These are phyloP conservation scores for Tuber microsphaerosporum DNA, from an alignment of 495 filamentous ascomycete genomes.

Conservation along the genomic window DNA sequence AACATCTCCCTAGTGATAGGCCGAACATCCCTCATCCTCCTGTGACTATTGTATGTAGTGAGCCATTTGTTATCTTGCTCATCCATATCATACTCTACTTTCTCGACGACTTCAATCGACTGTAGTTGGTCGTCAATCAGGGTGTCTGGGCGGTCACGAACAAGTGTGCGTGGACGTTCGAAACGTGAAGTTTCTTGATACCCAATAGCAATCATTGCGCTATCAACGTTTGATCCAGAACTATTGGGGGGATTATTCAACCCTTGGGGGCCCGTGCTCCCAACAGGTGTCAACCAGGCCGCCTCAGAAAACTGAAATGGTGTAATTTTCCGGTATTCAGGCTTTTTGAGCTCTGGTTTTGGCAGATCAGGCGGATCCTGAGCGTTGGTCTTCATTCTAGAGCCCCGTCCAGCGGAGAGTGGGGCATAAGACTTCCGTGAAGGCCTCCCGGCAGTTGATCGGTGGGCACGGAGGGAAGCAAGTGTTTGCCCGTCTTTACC, in stretches of 20 bases:
- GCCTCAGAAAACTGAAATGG: slow-evolving; percentile 37
- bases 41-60: slow-evolving; percentile 68
- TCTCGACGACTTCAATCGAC: slow-evolving; percentile 51
- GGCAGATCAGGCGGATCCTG: slow-evolving; percentile 40
- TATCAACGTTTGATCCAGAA: slow-evolving; percentile 55
- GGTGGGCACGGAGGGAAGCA: slow-evolving; percentile 38
- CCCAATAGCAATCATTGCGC: slow-evolving; percentile 84
- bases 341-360: slow-evolving; percentile 54
- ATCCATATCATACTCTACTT: slow-evolving; percentile 99
- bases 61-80: slow-evolving; percentile 98
- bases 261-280: slow-evolving; percentile 29
- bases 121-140: slow-evolving; percentile 41
- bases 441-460: slow-evolving; percentile 37
- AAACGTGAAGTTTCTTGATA: slow-evolving; percentile 92
- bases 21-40: slow-evolving; percentile 64
- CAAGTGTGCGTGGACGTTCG: slow-evolving; percentile 66
- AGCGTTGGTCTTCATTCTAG: slow-evolving; percentile 13
- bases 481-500: slow-evolving; percentile 36
- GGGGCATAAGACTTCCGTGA: slow-evolving; percentile 12
- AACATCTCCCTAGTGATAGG: slow-evolving; percentile 86
- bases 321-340: slow-evolving; percentile 49
- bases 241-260: slow-evolving; percentile 27
- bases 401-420: slow-evolving; percentile 15
- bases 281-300: slow-evolving; percentile 31
- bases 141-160: slow-evolving; percentile 52